Evolutionary conservation across 495 filamentous ascomycete genomes (phyloP), one percentile per base, ranked within the genome.

Genomic region (Hypoxylon intermedium): DNA sequence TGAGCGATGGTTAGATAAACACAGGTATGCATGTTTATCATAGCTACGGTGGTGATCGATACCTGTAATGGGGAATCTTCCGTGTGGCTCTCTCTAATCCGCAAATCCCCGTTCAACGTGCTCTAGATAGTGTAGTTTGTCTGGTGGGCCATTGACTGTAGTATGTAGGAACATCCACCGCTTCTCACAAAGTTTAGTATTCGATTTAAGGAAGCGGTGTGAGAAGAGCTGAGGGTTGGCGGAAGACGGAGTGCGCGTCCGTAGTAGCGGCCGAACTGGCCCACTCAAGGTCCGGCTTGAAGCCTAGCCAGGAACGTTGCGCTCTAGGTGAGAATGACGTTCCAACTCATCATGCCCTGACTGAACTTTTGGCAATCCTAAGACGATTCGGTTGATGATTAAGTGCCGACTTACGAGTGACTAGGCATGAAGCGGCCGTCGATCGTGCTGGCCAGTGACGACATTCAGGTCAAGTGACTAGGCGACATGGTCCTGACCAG

Each of bases 161-260:
- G 44, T 38, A 34, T n/a, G n/a, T 26, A 26, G 36, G 20, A 56
- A 44, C 16, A 40, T 48, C 44, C 37, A 64, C 38, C 42, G 53
- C 54, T 28, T 24, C 45, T 15, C 48, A 43, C 33, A 48, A 37
- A 40, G 16, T 38, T 46, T 34, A 41, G 55, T 50, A 49, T 55
- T 38, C 26, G 43, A 57, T 44, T 30, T 21, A 15, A 65, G 45
- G 40, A 51, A 45, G 62, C 56, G 62, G 62, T 65, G 62, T 65
- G 46, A 26, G 46, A 45, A 40, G 37, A 53, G 42, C 51, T 60
- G 38, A 31, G 42, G 53, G 52, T 16, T 44, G 46, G 52, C 36
- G 45, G n/a, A 30, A 59, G 36, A 43, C 37, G 21, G 42, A 64
- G 42, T 53, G 46, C 46, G 59, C 41, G 21, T 13, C 38, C 41